These are phyloP conservation scores for Coniochaeta prunicola DNA, from an alignment of 2,329 filamentous ascomycete genomes.

Conservation along the genomic window DNA sequence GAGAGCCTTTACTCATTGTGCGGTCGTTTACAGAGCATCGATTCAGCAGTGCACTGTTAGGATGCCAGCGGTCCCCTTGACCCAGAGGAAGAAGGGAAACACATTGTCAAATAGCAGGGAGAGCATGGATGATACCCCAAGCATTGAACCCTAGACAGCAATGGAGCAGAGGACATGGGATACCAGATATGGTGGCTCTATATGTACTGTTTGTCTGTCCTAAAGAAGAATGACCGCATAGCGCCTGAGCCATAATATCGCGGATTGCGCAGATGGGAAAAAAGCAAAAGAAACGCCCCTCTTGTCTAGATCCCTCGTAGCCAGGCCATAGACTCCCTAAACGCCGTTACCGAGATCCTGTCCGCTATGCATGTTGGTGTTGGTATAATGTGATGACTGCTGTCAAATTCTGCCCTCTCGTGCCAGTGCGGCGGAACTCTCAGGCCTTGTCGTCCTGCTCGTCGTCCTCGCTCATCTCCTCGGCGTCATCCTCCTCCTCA, in stretches of 20 bases:
- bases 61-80: not conserved
- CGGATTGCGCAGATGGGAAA: not conserved
- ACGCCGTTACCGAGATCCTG: not conserved
- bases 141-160: not conserved
- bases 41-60: not conserved
- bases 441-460: not conserved
- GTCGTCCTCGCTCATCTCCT: constrained; percentile 9
- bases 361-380: not conserved
- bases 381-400: not conserved
- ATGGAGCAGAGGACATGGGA: not conserved
- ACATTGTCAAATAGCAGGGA: not conserved
- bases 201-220: not conserved
- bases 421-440: not conserved
- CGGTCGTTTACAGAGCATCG: not conserved
- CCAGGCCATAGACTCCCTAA: not conserved
- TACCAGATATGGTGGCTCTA: not conserved
- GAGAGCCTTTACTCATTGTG: not conserved
- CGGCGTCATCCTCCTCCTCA: constrained; percentile 47
- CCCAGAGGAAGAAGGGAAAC: not conserved
- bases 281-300: not conserved
- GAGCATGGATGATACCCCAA: not conserved
- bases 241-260: not conserved
- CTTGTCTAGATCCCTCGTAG: not conserved
- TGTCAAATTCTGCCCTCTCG: not conserved
- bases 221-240: not conserved